Percentiles rank a stretch among this genome's conserved stretches.
Evolutionary conservation across 345 rosid genomes (phyloP).

Genomic region (Eucalyptus guilfoylei): DNA sequence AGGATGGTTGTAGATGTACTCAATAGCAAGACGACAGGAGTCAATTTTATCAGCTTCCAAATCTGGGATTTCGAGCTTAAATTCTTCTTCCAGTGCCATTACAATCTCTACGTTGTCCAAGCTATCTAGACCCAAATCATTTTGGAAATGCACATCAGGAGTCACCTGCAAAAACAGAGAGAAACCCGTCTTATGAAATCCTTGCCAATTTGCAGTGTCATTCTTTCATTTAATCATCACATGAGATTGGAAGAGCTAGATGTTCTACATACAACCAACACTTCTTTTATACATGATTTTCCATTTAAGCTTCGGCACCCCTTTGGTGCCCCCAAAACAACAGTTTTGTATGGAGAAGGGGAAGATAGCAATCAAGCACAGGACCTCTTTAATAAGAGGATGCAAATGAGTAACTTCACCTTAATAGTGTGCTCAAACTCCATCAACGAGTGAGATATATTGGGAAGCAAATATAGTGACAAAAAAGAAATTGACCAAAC

Average conservation of each 20-base stretch:
- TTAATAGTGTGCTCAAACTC: not conserved
- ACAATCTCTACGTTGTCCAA: constrained; percentile 91
- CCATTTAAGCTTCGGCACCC: not conserved
- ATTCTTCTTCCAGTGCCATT: constrained; percentile 95
- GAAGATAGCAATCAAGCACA: not conserved
- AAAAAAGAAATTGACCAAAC: not conserved
- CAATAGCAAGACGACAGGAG: constrained; percentile 73
- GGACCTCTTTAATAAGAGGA: not conserved
- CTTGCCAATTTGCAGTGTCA: not conserved
- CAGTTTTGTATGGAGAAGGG: not conserved
- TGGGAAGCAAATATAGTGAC: not conserved
- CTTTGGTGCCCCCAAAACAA: not conserved
- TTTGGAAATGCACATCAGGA: constrained; percentile 76
- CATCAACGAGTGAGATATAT: not conserved
- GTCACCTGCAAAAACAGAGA: constrained; percentile 37
- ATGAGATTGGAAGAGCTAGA: not conserved
- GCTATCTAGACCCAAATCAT: constrained; percentile 84
- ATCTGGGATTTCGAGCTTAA: constrained; percentile 93
- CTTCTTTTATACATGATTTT: not conserved
- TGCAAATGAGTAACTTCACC: not conserved
- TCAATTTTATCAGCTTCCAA: constrained; percentile 92
- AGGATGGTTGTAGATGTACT: constrained; percentile 78
- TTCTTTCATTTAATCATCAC: not conserved
- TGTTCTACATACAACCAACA: not conserved
- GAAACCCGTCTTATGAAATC: not conserved